Conservation (phyloP, 78 protist genomes). For the Protostelium mycophagum region DNA sequence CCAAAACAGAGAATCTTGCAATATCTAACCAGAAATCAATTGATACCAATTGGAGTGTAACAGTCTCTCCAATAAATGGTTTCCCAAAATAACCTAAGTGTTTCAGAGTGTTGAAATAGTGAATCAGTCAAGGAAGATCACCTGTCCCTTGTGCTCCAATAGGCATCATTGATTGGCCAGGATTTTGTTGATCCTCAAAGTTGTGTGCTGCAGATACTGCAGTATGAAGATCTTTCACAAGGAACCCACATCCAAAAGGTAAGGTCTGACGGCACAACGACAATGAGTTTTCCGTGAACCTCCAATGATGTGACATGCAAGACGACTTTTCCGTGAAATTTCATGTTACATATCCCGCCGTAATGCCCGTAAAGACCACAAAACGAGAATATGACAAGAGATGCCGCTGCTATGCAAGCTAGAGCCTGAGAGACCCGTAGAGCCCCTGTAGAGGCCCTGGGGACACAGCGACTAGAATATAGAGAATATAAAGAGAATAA, state of each 20-base stretch:
- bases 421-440: too few relatives aligned
- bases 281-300: too few relatives aligned
- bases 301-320: too few relatives aligned
- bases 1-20: constrained; percentile 1
- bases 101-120: not conserved
- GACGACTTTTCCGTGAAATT: too few relatives aligned
- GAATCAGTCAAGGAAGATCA: not conserved
- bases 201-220: constrained; percentile 1
- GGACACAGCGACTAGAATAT: too few relatives aligned
- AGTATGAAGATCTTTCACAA: not conserved
- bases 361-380: too few relatives aligned
- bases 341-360: too few relatives aligned
- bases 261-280: not conserved
- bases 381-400: too few relatives aligned
- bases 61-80: constrained; percentile 1
- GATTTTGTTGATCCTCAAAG: not conserved
- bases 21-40: not conserved
- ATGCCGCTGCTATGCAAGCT: too few relatives aligned
- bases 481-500: too few relatives aligned
- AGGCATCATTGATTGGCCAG: constrained; percentile 1
- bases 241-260: not conserved
- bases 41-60: constrained; percentile 1
- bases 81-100: not conserved
- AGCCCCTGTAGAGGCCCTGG: too few relatives aligned
- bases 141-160: not conserved